Evolutionary conservation across 2,329 filamentous ascomycete genomes (phyloP).

Genomic region (Diaporthe sp.): DNA sequence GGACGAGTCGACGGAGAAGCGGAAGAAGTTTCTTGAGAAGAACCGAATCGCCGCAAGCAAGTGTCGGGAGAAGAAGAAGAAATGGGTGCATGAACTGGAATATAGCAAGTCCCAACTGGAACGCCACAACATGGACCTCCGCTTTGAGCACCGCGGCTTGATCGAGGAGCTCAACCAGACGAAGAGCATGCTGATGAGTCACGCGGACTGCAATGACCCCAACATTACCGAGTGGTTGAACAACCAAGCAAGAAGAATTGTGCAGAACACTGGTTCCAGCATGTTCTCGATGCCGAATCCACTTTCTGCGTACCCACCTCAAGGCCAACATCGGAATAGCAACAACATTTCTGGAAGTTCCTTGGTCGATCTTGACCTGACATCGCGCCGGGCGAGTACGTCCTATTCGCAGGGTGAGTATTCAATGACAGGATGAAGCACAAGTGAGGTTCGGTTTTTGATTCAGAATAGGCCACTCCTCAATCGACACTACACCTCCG

Average conservation of each 20-base stretch:
- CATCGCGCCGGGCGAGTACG: conserved; percentile 26
- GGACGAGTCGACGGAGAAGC: conserved; percentile 35
- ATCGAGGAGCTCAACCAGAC: conserved; percentile 61
- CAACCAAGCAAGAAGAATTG: conserved; percentile 65
- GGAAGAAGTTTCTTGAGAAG: conserved; percentile 74
- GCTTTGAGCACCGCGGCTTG: conserved; percentile 59
- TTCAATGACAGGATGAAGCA: neutral
- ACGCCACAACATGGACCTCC: conserved; percentile 58
- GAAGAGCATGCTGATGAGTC: conserved; percentile 66
- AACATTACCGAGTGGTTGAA: conserved; percentile 69
- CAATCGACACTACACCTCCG: conserved; percentile 23
- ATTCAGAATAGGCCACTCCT: conserved; percentile 8
- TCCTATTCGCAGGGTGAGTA: conserved; percentile 32
- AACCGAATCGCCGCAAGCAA: conserved; percentile 82
- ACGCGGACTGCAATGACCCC: conserved; percentile 65
- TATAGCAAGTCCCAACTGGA: conserved; percentile 61
- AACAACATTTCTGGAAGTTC: conserved; percentile 38
- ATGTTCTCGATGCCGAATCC: conserved; percentile 37
- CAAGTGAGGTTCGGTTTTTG: neutral
- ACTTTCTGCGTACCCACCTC: conserved; percentile 13
- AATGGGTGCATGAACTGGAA: conserved; percentile 65
- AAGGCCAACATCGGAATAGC: conserved; percentile 49
- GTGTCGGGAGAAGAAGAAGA: conserved; percentile 77
- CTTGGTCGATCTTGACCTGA: conserved; percentile 13
- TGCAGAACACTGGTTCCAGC: conserved; percentile 44